Conservation (phyloP, 2,329 filamentous ascomycete genomes). For the Ophiostoma australiae region DNA sequence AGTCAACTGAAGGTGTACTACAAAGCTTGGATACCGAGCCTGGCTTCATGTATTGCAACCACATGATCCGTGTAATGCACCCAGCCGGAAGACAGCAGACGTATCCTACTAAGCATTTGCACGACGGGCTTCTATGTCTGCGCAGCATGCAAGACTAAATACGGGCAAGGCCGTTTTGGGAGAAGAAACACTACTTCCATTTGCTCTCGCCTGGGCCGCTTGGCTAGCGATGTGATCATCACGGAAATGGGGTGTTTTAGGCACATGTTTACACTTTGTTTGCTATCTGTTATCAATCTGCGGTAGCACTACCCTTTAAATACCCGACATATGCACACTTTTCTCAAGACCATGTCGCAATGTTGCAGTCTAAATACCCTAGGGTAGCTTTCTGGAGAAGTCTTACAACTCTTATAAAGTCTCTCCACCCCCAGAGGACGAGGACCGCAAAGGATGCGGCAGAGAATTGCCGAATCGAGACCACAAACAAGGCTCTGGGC, state of each 20-base stretch:
- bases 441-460: constrained; percentile 2
- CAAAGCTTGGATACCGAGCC: too few species aligned
- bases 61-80: too few species aligned
- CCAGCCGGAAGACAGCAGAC: too few species aligned
- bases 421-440: not conserved
- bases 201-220: not conserved
- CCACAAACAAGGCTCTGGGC: constrained; percentile 1
- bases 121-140: too few species aligned
- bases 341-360: not conserved
- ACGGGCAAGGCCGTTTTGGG: not conserved
- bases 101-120: too few species aligned
- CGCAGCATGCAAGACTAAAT: too few species aligned
- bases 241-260: not conserved
- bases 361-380: not conserved
- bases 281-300: not conserved
- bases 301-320: not conserved
- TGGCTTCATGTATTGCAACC: too few species aligned
- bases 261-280: not conserved
- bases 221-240: not conserved
- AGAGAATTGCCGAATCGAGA: constrained; percentile 6
- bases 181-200: not conserved
- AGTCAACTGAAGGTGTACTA: too few species aligned
- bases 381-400: not conserved
- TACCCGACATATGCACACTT: not conserved
- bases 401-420: not conserved